Evolutionary conservation across 805 yeast species (phyloP).

Genomic region (Metschnikowia koreensis): DNA sequence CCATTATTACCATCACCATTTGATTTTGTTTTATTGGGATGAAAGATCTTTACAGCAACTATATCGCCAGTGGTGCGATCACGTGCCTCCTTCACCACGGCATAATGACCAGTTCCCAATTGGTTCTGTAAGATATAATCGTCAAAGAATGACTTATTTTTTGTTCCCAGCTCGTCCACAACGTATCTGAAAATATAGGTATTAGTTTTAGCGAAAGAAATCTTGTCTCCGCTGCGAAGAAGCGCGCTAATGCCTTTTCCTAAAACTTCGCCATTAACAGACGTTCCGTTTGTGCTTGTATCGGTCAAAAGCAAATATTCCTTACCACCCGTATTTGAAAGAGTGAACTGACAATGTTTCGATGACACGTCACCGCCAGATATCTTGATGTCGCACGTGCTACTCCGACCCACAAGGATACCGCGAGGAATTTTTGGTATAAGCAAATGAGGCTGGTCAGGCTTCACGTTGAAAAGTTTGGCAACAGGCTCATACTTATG

Average conservation of each 20-base stretch:
- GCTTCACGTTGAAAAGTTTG: slow-evolving; percentile 22
- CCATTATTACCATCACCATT: slow-evolving; percentile 13
- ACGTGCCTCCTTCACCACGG: slow-evolving; percentile 71
- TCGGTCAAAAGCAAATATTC: slow-evolving; percentile 52
- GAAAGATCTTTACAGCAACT: slow-evolving; percentile 75
- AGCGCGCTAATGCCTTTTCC: slow-evolving; percentile 49
- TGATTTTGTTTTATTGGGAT: slow-evolving; percentile 41
- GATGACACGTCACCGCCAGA: slow-evolving; percentile 64
- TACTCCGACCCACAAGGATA: slow-evolving; percentile 52
- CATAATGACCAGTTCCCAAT: slow-evolving; percentile 77
- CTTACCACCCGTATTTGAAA: slow-evolving; percentile 33
- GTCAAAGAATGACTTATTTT: slow-evolving; percentile 49
- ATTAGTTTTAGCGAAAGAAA: slow-evolving; percentile 53
- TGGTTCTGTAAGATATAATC: slow-evolving; percentile 55
- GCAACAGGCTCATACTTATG: slow-evolving; percentile 23
- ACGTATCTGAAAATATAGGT: slow-evolving; percentile 49
- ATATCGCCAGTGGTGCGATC: slow-evolving; percentile 55
- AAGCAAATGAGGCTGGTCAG: slow-evolving; percentile 22
- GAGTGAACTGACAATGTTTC: slow-evolving; percentile 54
- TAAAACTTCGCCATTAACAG: slow-evolving; percentile 54
- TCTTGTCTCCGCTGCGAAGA: slow-evolving; percentile 61
- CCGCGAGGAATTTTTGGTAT: slow-evolving; percentile 26
- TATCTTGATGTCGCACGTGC: slow-evolving; percentile 55
- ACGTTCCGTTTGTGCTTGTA: slow-evolving; percentile 64
- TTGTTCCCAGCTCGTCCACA: slow-evolving; percentile 24